A percentile compares a stretch with the other conserved stretches of the same genome.
Evolutionary conservation across 352 stramenopile genomes (phyloP).

Genomic region (Pythium phragmiticola): DNA sequence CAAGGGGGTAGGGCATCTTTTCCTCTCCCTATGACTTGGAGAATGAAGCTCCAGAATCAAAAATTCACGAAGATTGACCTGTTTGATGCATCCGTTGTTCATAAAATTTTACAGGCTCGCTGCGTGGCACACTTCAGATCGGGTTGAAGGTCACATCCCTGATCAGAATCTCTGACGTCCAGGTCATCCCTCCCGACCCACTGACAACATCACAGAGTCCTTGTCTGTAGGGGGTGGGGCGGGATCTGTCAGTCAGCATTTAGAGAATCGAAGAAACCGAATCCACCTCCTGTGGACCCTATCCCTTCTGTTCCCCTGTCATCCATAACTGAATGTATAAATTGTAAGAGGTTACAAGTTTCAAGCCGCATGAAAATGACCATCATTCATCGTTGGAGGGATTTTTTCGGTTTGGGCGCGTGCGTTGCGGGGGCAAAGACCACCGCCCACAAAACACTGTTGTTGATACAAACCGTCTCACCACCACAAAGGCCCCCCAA

Average conservation of each 20-base stretch:
- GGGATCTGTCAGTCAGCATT: constrained; percentile 7
- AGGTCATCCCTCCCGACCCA: constrained; percentile 17
- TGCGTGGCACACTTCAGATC: too few species aligned
- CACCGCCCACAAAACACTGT: neutral
- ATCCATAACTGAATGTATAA: constrained; percentile 1
- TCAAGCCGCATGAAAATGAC: neutral
- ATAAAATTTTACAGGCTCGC: too few species aligned
- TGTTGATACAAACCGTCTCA: constrained; percentile 9
- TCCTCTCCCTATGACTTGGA: too few species aligned
- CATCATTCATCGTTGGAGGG: constrained; percentile 3
- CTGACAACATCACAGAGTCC: too few species aligned
- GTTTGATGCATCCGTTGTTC: too few species aligned
- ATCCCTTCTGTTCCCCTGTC: constrained; percentile 6
- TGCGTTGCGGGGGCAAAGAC: neutral
- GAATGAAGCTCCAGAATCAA: too few species aligned
- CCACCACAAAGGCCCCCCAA: neutral
- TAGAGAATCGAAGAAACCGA: constrained; percentile 10
- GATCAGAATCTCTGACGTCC: neutral
- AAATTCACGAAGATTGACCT: too few species aligned
- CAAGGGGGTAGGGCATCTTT: too few species aligned
- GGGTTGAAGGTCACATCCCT: too few species aligned
- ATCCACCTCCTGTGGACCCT: neutral
- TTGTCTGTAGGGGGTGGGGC: too few species aligned
- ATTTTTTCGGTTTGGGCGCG: too few species aligned
- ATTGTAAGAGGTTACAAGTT: neutral